Evolutionary conservation across 2,329 filamentous ascomycete genomes (phyloP).

Genomic region (Pseudocercospora macadamiae): DNA sequence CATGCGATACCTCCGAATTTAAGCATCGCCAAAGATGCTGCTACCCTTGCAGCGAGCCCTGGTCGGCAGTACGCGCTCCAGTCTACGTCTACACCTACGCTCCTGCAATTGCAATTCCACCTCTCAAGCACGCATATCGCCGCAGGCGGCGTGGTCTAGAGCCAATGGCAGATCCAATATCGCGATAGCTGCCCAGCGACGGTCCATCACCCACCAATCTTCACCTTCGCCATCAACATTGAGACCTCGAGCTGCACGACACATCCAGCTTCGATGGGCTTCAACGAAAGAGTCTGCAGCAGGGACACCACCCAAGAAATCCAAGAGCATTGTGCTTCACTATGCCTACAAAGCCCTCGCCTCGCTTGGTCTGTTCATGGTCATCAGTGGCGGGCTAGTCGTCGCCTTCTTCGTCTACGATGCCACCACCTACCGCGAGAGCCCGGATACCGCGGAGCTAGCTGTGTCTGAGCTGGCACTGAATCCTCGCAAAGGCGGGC

Average conservation of each 20-base stretch:
- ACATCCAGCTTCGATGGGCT: slow-evolving; percentile 25
- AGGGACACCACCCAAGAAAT: slow-evolving; percentile 20
- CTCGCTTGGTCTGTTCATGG: slow-evolving; percentile 73
- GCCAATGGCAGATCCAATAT: too few relatives aligned
- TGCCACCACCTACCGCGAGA: slow-evolving; percentile 82
- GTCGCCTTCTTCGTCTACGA: slow-evolving; percentile 92
- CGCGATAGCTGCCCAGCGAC: too few relatives aligned
- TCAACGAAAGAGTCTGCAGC: slow-evolving; percentile 16
- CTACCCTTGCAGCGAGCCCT: slow-evolving; percentile 28
- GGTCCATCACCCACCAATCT: slow-evolving; percentile 11
- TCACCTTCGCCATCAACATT: slow-evolving; percentile 20
- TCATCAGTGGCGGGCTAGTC: slow-evolving; percentile 69
- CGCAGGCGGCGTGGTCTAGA: slow-evolving; percentile 7
- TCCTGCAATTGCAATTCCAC: slow-evolving; percentile 14
- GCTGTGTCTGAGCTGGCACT: slow-evolving; percentile 83
- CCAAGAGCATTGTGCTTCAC: slow-evolving; percentile 41
- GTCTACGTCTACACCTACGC: slow-evolving; percentile 6
- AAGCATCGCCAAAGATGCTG: slow-evolving; percentile 18
- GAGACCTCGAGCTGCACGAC: slow-evolving; percentile 23
- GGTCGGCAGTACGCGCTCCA: slow-evolving; percentile 24
- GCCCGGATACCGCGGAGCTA: slow-evolving; percentile 69
- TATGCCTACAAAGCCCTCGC: slow-evolving; percentile 69
- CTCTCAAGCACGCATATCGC: too few relatives aligned
- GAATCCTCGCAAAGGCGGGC: slow-evolving; percentile 78
- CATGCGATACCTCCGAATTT: slow-evolving; percentile 26